These are phyloP conservation scores for Pinus tabuliformis DNA, from an alignment of 75 land plant species.

Conservation along the genomic window DNA sequence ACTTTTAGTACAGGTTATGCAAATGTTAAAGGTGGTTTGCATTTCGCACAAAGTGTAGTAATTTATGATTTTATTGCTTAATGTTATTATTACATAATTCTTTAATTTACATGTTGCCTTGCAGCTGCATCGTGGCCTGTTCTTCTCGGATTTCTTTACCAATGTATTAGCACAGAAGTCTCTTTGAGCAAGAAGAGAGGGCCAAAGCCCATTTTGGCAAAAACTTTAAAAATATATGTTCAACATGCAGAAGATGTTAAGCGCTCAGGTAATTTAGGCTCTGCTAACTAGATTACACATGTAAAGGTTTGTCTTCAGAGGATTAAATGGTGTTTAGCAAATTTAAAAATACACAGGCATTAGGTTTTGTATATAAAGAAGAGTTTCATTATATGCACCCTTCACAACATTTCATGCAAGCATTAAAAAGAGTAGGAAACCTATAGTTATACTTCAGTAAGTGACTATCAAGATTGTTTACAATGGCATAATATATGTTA, in stretches of 20 bases:
- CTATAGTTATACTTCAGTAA: too few species aligned
- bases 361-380: not conserved
- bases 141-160: conserved; percentile 51
- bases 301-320: not conserved
- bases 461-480: too few species aligned
- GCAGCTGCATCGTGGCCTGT: conserved; percentile 94
- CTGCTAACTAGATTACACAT: not conserved
- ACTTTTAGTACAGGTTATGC: not conserved
- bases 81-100: not conserved
- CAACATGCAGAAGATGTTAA: too few species aligned
- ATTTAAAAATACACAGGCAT: not conserved
- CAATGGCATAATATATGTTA: not conserved
- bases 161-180: conserved; percentile 34
- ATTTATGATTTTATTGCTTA: not conserved
- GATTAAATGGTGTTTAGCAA: not conserved
- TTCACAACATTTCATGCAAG: not conserved
- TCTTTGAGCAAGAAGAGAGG: too few species aligned
- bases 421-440: too few species aligned
- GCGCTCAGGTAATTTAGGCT: not conserved
- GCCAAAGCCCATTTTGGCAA: too few species aligned
- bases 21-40: not conserved
- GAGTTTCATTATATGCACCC: not conserved
- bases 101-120: conserved; percentile 9
- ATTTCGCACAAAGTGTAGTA: not conserved
- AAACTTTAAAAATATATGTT: not conserved